Evolutionary conservation across 495 filamentous ascomycete genomes (phyloP).

Genomic region (Penicillium roqueforti): DNA sequence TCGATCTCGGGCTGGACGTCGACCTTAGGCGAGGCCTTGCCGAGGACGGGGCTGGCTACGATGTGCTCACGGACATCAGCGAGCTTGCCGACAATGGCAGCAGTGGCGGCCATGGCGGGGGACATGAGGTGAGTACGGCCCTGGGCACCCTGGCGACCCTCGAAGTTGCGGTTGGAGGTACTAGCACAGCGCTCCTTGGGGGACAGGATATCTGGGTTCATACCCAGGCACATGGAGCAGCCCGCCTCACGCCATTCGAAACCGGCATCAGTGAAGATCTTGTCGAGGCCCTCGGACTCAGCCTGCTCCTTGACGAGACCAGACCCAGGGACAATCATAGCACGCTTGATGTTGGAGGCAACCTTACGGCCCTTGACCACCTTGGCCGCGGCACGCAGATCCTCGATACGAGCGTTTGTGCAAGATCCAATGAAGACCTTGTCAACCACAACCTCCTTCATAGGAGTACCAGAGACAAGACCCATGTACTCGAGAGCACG

Average conservation of each 20-base stretch:
- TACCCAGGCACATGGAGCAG: slow-evolving; percentile 97
- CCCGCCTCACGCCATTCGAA: slow-evolving; percentile 99
- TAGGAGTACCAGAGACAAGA: slow-evolving; percentile 72
- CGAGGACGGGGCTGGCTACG: slow-evolving; percentile 53
- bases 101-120: slow-evolving; percentile 91
- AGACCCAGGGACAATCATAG: slow-evolving; percentile 94
- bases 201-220: slow-evolving; percentile 98
- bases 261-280: slow-evolving; percentile 84
- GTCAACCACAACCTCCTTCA: slow-evolving; percentile 87
- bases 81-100: slow-evolving; percentile 83
- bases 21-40: slow-evolving; percentile 51
- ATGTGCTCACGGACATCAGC: slow-evolving; percentile 83
- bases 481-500: slow-evolving; percentile 96
- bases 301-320: slow-evolving; percentile 92
- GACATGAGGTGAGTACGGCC: slow-evolving; percentile 96
- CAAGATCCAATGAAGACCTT: slow-evolving; percentile 98
- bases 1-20: slow-evolving; percentile 61
- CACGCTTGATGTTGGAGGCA: slow-evolving; percentile 81
- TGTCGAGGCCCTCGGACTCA: slow-evolving; percentile 86
- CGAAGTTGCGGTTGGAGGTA: slow-evolving; percentile 97
- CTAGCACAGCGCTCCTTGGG: slow-evolving; percentile 90
- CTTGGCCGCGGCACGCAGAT: slow-evolving; percentile 81
- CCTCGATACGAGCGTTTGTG: slow-evolving; percentile 96
- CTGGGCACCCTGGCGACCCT: slow-evolving; percentile 90
- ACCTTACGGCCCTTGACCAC: slow-evolving; percentile 84